Evolutionary conservation across 257 asterid genomes (phyloP).

Genomic region (Solanum habrochaites): DNA sequence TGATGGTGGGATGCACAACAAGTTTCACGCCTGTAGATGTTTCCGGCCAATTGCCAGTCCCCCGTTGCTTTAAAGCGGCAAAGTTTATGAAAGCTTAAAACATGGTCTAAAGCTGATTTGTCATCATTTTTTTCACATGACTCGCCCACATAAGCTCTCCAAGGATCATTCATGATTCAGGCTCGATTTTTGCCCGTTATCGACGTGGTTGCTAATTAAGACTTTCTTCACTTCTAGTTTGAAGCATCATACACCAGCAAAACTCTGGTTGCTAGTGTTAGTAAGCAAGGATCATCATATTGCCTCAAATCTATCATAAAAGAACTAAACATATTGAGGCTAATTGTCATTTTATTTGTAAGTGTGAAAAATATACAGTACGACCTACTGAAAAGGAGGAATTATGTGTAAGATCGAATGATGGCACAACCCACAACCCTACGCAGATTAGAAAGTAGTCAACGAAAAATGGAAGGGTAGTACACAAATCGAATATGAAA

Average conservation of each 20-base stretch:
- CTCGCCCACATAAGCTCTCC: neutral
- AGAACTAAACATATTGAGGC: neutral
- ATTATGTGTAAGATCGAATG: neutral
- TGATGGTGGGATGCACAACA: neutral
- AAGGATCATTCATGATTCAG: neutral
- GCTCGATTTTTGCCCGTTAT: neutral
- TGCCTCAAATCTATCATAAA: neutral
- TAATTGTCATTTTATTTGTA: neutral
- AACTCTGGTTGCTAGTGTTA: neutral
- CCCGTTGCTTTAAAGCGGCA: neutral
- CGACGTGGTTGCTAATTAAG: neutral
- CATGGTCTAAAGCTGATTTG: neutral
- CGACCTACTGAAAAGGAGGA: neutral
- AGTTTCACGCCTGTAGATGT: neutral
- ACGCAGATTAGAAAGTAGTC: neutral
- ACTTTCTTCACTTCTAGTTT: neutral
- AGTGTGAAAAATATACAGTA: neutral
- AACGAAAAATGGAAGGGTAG: neutral
- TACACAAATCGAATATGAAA: neutral
- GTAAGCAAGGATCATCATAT: neutral
- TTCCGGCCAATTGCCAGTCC: neutral
- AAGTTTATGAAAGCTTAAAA: neutral
- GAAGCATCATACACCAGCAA: neutral
- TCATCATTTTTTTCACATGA: neutral
- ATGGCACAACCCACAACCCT: neutral